phyloP scores from a whole-genome alignment of 2,329 filamentous ascomycete genomes.

The Colletotrichum sp. region DNA sequence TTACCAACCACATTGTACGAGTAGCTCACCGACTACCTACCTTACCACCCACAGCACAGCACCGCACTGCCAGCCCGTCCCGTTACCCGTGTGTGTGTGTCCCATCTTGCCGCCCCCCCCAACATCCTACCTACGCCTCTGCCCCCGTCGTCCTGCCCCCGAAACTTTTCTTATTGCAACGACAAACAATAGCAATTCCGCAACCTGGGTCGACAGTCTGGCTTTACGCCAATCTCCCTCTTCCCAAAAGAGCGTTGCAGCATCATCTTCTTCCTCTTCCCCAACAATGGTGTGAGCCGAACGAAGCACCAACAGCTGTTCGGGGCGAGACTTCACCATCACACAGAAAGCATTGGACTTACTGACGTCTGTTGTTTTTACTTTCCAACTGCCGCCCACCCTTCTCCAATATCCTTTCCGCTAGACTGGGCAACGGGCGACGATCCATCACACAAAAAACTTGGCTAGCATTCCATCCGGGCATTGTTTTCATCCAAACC shows the following conservation, averaged over 20 bases:
- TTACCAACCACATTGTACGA: neutral
- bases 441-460: neutral
- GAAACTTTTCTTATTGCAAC: neutral
- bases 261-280: neutral
- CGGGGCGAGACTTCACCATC: neutral
- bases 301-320: neutral
- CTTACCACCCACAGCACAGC: neutral
- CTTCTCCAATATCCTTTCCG: neutral
- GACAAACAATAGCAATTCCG: neutral
- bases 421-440: neutral
- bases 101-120: neutral
- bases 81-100: neutral
- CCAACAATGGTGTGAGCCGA: conserved; percentile 13
- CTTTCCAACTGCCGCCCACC: neutral
- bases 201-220: conserved; percentile 6
- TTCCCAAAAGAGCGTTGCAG: neutral
- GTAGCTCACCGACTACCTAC: conserved; percentile 11
- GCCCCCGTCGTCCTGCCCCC: neutral
- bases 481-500: conserved; percentile 10
- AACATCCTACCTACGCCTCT: neutral
- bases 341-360: neutral
- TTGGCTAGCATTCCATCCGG: conserved; percentile 7
- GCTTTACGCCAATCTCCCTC: conserved; percentile 7
- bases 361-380: neutral
- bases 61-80: neutral